Evolutionary conservation across 306 rosid species (phyloP).

Genomic region (Luffa aegyptiaca): DNA sequence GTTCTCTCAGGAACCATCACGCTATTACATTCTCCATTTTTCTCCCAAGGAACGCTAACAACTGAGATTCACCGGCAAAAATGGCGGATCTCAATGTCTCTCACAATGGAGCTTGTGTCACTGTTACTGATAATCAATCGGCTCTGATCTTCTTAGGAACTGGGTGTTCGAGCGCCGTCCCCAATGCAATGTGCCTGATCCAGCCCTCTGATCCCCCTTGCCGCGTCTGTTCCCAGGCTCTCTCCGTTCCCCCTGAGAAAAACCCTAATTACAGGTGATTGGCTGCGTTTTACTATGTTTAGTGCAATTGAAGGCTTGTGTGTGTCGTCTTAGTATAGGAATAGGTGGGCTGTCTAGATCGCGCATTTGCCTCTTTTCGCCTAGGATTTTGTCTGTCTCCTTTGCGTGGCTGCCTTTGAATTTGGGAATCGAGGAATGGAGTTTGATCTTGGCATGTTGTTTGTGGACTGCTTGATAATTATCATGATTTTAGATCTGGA

Average conservation of each 20-base stretch:
- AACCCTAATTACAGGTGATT: slow-evolving; percentile 87
- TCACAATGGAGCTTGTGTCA: slow-evolving; percentile 14
- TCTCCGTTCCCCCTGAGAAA: slow-evolving; percentile 46
- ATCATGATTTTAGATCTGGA: not conserved
- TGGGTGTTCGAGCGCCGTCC: slow-evolving; percentile 87
- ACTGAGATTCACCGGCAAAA: not conserved
- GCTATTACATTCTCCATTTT: not conserved
- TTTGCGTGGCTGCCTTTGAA: not conserved
- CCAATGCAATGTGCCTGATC: slow-evolving; percentile 64
- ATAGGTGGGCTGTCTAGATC: not conserved
- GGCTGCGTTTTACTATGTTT: not conserved
- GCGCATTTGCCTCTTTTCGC: not conserved
- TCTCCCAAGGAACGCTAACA: not conserved
- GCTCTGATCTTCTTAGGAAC: slow-evolving; percentile 86
- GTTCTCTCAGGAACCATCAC: not conserved
- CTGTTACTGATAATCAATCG: slow-evolving; percentile 23
- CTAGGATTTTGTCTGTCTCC: not conserved
- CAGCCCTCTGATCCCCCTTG: slow-evolving; percentile 83
- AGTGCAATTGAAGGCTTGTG: not conserved
- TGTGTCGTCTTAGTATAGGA: not conserved
- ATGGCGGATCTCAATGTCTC: slow-evolving; percentile 46
- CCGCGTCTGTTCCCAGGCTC: slow-evolving; percentile 54
- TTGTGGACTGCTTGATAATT: not conserved
- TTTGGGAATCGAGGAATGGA: not conserved
- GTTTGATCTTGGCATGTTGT: not conserved